Evolutionary conservation across 306 rosid species (phyloP).

Genomic region (Pterocarpus macrocarpus): DNA sequence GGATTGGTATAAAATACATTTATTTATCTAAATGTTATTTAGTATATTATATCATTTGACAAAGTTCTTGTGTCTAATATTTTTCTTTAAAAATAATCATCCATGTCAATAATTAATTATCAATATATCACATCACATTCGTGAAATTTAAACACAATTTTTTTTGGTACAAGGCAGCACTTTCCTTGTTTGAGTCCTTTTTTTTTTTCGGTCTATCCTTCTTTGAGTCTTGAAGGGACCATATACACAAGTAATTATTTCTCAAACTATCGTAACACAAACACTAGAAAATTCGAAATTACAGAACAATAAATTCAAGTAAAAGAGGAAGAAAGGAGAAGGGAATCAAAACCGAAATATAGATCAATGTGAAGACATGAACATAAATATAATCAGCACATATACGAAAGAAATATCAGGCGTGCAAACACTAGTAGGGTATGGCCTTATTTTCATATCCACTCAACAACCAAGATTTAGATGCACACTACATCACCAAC

Average conservation of each 20-base stretch:
- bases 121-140: too few species aligned
- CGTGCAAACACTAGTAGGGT: neutral
- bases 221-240: too few species aligned
- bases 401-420: slow-evolving; percentile 1
- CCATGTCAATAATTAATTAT: too few species aligned
- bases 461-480: slow-evolving; percentile 10
- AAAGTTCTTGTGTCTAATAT: too few species aligned
- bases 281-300: neutral
- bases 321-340: neutral
- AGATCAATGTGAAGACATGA: slow-evolving; percentile 1
- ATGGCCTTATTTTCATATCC: slow-evolving; percentile 32
- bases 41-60: too few species aligned
- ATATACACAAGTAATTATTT: neutral
- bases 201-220: too few species aligned
- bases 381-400: neutral
- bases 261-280: neutral
- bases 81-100: too few species aligned
- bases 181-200: too few species aligned
- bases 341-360: neutral
- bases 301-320: neutral
- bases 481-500: slow-evolving; percentile 15
- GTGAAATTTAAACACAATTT: too few species aligned
- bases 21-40: too few species aligned
- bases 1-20: too few species aligned
- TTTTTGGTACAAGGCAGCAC: too few species aligned